These are phyloP conservation scores for Cercospora sojina DNA, from an alignment of 2,329 filamentous ascomycete species.

Conservation along the genomic window DNA sequence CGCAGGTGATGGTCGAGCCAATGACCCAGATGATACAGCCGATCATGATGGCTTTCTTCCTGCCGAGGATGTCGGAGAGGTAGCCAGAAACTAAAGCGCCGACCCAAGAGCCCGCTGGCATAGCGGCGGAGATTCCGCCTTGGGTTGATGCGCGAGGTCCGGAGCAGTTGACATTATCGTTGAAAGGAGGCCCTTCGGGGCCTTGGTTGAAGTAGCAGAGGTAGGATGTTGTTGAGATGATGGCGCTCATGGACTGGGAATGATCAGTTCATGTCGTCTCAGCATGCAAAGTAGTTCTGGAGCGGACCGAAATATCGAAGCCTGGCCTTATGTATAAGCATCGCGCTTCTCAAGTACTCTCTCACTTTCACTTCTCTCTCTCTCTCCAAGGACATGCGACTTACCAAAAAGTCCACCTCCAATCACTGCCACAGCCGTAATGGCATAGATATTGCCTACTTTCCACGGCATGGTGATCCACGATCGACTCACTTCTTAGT, in stretches of 20 bases:
- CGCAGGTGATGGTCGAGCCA: constrained; percentile 62
- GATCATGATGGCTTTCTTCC: constrained; percentile 53
- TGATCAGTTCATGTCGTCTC: neutral
- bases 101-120: constrained; percentile 69
- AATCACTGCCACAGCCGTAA: constrained; percentile 56
- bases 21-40: constrained; percentile 49
- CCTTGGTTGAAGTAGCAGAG: constrained; percentile 68
- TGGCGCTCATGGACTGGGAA: constrained; percentile 60
- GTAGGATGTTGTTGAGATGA: constrained; percentile 65
- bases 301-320: neutral
- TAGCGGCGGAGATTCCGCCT: constrained; percentile 68
- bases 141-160: constrained; percentile 58
- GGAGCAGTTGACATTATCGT: constrained; percentile 43
- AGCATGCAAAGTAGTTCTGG: neutral
- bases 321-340: no score
- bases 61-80: constrained; percentile 58
- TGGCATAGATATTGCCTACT: constrained; percentile 57
- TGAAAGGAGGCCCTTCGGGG: constrained; percentile 36
- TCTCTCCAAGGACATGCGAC: neutral
- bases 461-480: constrained; percentile 2
- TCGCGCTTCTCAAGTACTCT: neutral
- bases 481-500: neutral
- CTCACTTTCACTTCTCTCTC: neutral
- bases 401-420: constrained; percentile 63
- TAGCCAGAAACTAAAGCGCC: constrained; percentile 61